Percentiles rank a stretch among this genome's conserved stretches.
phyloP scores from a whole-genome alignment of 2,329 filamentous ascomycete genomes.

The Colletotrichum melonis region DNA sequence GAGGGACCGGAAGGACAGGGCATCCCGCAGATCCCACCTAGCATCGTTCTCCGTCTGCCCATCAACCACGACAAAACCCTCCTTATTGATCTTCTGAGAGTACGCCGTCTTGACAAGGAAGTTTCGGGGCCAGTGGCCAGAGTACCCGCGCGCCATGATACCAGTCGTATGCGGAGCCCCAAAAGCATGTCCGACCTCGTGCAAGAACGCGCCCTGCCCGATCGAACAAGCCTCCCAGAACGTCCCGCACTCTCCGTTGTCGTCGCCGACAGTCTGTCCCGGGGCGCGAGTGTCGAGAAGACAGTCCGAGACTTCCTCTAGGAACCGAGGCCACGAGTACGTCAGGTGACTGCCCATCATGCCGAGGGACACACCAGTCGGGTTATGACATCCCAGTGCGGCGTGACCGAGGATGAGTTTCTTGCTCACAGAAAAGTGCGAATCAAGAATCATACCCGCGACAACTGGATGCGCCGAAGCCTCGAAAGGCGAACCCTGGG shows the following conservation, averaged over 20 bases:
- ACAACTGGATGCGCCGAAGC: conserved; percentile 67
- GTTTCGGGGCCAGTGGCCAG: conserved; percentile 53
- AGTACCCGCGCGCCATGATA: conserved; percentile 66
- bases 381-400: conserved; percentile 66
- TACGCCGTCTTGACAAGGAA: conserved; percentile 50
- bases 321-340: conserved; percentile 75
- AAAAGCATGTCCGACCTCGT: conserved; percentile 78
- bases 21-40: conserved; percentile 65
- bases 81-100: conserved; percentile 41
- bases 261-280: conserved; percentile 52
- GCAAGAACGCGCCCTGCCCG: conserved; percentile 77
- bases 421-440: conserved; percentile 71
- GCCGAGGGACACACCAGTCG: conserved; percentile 70
- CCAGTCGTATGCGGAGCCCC: conserved; percentile 76
- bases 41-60: conserved; percentile 65
- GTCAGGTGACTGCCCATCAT: conserved; percentile 79
- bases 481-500: conserved; percentile 45
- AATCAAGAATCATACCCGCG: conserved; percentile 76
- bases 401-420: conserved; percentile 75
- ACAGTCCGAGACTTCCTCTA: conserved; percentile 72
- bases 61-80: conserved; percentile 36
- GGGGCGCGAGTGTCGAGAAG: conserved; percentile 51
- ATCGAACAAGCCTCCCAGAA: conserved; percentile 59
- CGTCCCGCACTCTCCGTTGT: conserved; percentile 53
- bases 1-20: conserved; percentile 74